Evolutionary conservation across 2,329 filamentous ascomycete species (phyloP).

Genomic region (Colletotrichum neosansevieriae): DNA sequence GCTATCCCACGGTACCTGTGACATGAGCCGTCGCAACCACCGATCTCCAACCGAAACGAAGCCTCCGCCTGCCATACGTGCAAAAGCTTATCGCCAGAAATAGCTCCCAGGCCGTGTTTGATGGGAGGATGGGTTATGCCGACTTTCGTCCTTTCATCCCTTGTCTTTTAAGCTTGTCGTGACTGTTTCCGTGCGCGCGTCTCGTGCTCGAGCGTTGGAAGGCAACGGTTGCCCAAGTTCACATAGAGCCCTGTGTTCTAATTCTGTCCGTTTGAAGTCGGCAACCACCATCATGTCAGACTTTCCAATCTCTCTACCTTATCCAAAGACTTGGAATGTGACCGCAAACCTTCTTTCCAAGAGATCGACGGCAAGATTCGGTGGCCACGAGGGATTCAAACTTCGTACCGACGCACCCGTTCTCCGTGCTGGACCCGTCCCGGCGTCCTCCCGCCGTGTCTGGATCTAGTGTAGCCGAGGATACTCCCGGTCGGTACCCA

Average conservation of each 20-base stretch:
- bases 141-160: slow-evolving; percentile 26
- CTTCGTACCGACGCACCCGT: slow-evolving; percentile 26
- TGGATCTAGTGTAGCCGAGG: slow-evolving; percentile 14
- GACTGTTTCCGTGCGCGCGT: slow-evolving; percentile 25
- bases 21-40: slow-evolving; percentile 40
- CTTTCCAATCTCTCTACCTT: slow-evolving; percentile 19
- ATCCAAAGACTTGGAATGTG: slow-evolving; percentile 25
- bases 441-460: slow-evolving; percentile 22
- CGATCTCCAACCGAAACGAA: slow-evolving; percentile 28
- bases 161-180: slow-evolving; percentile 38
- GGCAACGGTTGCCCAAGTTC: background rate
- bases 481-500: slow-evolving; percentile 12
- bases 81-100: slow-evolving; percentile 39
- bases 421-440: slow-evolving; percentile 10
- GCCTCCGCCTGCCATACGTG: slow-evolving; percentile 19
- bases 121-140: slow-evolving; percentile 13
- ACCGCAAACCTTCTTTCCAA: slow-evolving; percentile 11
- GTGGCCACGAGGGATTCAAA: slow-evolving; percentile 24
- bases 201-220: slow-evolving; percentile 19
- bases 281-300: slow-evolving; percentile 25
- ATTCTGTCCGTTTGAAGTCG: slow-evolving; percentile 33
- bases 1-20: slow-evolving; percentile 33
- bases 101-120: slow-evolving; percentile 23
- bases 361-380: slow-evolving; percentile 16
- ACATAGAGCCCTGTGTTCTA: slow-evolving; percentile 21